A percentile compares a stretch with the other conserved stretches of the same genome.
These are phyloP conservation scores for Mortierella sp. DNA, from an alignment of 371 early-diverging fungal species.

Conservation along the genomic window DNA sequence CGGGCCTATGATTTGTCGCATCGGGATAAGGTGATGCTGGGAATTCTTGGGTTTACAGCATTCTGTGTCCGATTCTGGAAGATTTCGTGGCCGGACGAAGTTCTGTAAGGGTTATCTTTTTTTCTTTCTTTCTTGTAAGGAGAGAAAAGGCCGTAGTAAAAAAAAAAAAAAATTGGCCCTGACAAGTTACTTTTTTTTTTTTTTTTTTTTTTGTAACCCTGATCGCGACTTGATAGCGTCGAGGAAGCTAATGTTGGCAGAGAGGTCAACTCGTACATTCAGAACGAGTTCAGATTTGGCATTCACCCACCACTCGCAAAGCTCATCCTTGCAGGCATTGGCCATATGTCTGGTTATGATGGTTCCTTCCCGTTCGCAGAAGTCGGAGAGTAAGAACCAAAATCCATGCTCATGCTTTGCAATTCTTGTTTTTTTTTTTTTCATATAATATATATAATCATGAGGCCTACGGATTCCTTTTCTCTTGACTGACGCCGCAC, in stretches of 20 bases:
- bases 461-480: too few relatives aligned
- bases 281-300: conserved; percentile 95
- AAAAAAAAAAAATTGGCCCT: too few relatives aligned
- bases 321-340: conserved; percentile 83
- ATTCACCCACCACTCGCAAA: conserved; percentile 99
- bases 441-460: not conserved
- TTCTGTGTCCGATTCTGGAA: conserved; percentile 22
- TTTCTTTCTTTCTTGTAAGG: not conserved
- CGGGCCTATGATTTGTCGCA: conserved; percentile 1
- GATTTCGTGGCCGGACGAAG: conserved; percentile 26
- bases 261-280: conserved; percentile 69
- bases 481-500: too few relatives aligned
- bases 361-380: conserved; percentile 20
- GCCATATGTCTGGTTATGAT: conserved; percentile 2
- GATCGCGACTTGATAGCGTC: conserved; percentile 10
- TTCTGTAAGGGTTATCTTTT: not conserved
- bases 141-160: too few relatives aligned
- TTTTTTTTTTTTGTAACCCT: not conserved
- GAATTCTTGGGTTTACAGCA: conserved; percentile 2
- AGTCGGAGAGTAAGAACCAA: conserved; percentile 37
- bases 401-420: not conserved
- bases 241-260: conserved; percentile 22
- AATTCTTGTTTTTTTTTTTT: not conserved
- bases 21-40: conserved; percentile 17
- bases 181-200: not conserved